phyloP scores from a whole-genome alignment of 371 early-diverging fungal species.

The Dichotomocladium elegans region DNA sequence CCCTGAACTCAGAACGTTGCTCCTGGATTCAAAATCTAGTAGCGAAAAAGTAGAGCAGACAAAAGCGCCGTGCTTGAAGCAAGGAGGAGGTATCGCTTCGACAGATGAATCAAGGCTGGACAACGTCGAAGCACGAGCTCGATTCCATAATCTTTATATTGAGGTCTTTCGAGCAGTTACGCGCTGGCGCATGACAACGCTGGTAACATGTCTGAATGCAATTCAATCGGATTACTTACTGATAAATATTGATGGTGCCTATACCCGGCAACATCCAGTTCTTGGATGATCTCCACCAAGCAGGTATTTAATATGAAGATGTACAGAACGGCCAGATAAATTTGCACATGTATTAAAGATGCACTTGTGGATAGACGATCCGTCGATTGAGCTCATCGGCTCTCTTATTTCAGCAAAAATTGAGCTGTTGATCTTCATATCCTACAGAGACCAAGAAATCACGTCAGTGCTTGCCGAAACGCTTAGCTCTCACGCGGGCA shows the following conservation, averaged over 20 bases:
- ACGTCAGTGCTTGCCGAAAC: slow-evolving; percentile 13
- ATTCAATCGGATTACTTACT: no score
- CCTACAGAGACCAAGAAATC: slow-evolving; percentile 36
- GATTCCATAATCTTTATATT: slow-evolving; percentile 35
- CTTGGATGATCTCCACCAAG: slow-evolving; percentile 42
- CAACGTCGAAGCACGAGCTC: slow-evolving; percentile 30
- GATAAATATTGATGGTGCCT: no score
- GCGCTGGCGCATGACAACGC: slow-evolving; percentile 41
- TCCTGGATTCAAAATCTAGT: slow-evolving; percentile 12
- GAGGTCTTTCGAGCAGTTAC: slow-evolving; percentile 36
- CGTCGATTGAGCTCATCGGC: slow-evolving; percentile 35
- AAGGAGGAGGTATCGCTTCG: no score
- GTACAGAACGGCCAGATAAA: background rate
- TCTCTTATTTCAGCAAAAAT: slow-evolving; percentile 27
- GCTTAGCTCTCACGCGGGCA: slow-evolving; percentile 17
- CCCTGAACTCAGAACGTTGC: slow-evolving; percentile 35
- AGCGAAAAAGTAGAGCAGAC: slow-evolving; percentile 11
- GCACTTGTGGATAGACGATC: slow-evolving; percentile 18
- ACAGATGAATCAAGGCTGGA: slow-evolving; percentile 32
- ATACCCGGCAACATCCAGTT: slow-evolving; percentile 21
- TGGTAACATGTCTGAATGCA: no score
- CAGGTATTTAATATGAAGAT: slow-evolving; percentile 10
- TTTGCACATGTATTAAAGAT: background rate
- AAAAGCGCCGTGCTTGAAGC: no score
- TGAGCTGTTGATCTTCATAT: slow-evolving; percentile 24